These are phyloP conservation scores for Salix koriyanagi DNA, from an alignment of 345 rosid genomes.

Conservation along the genomic window DNA sequence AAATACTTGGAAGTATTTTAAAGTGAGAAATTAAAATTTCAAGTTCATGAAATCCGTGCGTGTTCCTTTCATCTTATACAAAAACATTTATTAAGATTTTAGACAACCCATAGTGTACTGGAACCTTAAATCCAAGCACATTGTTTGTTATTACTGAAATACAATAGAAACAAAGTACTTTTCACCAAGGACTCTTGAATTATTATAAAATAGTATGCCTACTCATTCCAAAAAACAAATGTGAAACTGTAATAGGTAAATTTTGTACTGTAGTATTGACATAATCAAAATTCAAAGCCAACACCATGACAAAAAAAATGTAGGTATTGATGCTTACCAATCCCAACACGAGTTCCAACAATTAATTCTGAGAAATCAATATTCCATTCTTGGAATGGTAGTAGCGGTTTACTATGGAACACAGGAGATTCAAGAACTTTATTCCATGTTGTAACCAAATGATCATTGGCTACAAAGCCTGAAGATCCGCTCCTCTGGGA, in stretches of 20 bases:
- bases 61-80: neutral
- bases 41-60: neutral
- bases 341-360: slow-evolving; percentile 95
- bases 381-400: slow-evolving; percentile 86
- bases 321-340: slow-evolving; percentile 49
- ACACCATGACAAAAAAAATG: neutral
- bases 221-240: neutral
- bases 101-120: neutral
- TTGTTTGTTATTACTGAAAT: neutral
- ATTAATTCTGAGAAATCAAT: slow-evolving; percentile 91
- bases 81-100: neutral
- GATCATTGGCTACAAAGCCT: slow-evolving; percentile 37
- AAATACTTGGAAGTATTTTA: neutral
- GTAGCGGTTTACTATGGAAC: slow-evolving; percentile 65
- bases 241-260: neutral
- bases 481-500: slow-evolving; percentile 53
- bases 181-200: neutral
- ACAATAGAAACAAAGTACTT: neutral
- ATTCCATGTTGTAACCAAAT: slow-evolving; percentile 66
- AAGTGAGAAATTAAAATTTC: neutral
- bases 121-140: neutral
- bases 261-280: neutral
- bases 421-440: slow-evolving; percentile 78
- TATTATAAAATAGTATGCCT: neutral
- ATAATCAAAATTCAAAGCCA: slow-evolving; percentile 2